These are phyloP conservation scores for Nakaseomyces bracarensis DNA, from an alignment of 1,139 yeast species.

Conservation along the genomic window DNA sequence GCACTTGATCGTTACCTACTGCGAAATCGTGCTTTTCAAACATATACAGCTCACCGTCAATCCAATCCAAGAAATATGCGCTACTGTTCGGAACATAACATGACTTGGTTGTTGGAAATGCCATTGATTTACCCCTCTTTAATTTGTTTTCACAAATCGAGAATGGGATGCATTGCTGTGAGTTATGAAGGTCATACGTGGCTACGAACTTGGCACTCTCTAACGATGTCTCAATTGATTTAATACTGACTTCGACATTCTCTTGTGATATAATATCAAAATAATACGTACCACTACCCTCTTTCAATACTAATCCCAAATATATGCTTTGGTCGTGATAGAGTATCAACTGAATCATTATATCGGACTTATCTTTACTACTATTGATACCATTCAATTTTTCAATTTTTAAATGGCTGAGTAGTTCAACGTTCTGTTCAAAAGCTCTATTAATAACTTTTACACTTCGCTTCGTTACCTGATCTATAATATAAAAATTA, in stretches of 20 bases:
- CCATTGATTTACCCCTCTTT: not conserved
- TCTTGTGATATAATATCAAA: not conserved
- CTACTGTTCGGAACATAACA: not conserved
- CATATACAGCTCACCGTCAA: conserved; percentile 1
- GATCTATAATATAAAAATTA: not conserved
- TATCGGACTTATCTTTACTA: not conserved
- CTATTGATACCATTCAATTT: not conserved
- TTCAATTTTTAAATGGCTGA: not conserved
- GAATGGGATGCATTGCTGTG: conserved; percentile 1
- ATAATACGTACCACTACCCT: not conserved
- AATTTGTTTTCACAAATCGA: not conserved
- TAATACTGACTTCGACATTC: not conserved
- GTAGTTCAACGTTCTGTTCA: not conserved
- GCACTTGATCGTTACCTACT: not conserved
- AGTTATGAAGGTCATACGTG: not conserved
- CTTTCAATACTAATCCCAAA: not conserved
- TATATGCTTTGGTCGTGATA: not conserved
- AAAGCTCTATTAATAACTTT: not conserved
- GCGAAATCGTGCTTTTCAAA: conserved; percentile 2
- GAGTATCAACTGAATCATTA: not conserved
- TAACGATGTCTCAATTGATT: not conserved
- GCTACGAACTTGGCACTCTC: conserved; percentile 1
- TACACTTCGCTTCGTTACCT: not conserved
- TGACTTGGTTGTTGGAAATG: not conserved
- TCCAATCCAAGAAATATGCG: not conserved